Evolutionary conservation across 306 rosid species (phyloP).

Genomic region (Cucurbita pepo): DNA sequence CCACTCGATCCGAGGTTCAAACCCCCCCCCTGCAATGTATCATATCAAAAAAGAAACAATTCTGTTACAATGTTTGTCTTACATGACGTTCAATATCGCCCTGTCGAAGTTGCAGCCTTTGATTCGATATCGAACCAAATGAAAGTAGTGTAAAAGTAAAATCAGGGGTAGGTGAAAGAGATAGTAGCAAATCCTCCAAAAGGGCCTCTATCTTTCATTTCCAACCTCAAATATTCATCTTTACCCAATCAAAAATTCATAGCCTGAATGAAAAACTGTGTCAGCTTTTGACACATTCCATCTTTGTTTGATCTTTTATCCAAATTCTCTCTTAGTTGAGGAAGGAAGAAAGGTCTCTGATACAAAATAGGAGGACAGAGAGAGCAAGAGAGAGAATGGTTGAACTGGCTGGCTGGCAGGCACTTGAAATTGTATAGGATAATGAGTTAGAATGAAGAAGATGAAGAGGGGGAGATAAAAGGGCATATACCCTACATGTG

Average conservation of each 20-base stretch:
- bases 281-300: background rate
- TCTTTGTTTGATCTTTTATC: background rate
- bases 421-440: background rate
- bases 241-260: background rate
- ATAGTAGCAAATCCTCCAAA: background rate
- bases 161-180: background rate
- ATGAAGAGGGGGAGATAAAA: background rate
- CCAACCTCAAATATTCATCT: background rate
- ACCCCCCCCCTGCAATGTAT: background rate
- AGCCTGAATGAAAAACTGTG: background rate
- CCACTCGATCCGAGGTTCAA: background rate
- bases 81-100: background rate
- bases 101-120: background rate
- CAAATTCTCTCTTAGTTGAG: background rate
- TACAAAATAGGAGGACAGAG: background rate
- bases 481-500: conserved; percentile 63
- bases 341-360: background rate
- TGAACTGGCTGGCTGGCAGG: background rate
- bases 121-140: background rate
- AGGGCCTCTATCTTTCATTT: background rate
- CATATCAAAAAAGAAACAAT: background rate
- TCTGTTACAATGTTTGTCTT: background rate
- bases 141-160: background rate
- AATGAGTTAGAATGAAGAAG: conserved; percentile 14
- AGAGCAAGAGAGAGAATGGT: background rate